Conservation (phyloP, 257 asterid species). For the Solanum acaule region DNA sequence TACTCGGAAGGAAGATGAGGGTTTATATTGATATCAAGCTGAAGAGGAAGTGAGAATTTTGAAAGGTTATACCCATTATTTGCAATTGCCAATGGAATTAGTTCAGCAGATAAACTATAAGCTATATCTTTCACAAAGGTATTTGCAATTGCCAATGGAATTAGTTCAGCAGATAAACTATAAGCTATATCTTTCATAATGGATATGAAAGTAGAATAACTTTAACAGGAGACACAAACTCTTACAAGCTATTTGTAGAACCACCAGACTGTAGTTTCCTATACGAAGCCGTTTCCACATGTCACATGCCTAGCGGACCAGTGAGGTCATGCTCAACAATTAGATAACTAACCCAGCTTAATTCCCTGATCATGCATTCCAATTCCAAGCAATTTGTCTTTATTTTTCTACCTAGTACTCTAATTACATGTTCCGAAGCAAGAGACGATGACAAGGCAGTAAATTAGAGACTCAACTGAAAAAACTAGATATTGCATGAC, state of each 20-base stretch:
- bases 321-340: neutral
- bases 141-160: neutral
- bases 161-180: neutral
- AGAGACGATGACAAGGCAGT: neutral
- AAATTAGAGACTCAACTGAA: neutral
- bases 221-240: neutral
- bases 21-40: slow-evolving; percentile 74
- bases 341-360: neutral
- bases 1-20: slow-evolving; percentile 93
- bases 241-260: neutral
- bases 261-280: neutral
- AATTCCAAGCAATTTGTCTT: neutral
- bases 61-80: neutral
- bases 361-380: neutral
- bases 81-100: neutral
- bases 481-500: neutral
- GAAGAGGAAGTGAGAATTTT: slow-evolving; percentile 7
- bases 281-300: neutral
- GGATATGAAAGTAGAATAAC: neutral
- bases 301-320: neutral
- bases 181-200: neutral
- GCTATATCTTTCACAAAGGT: neutral
- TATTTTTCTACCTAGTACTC: neutral
- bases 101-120: neutral
- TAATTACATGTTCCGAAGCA: neutral